Percentiles rank a stretch among this genome's conserved stretches.
Conservation (phyloP, 805 yeast genomes). For the Wickerhamomyces chaumierensis region DNA sequence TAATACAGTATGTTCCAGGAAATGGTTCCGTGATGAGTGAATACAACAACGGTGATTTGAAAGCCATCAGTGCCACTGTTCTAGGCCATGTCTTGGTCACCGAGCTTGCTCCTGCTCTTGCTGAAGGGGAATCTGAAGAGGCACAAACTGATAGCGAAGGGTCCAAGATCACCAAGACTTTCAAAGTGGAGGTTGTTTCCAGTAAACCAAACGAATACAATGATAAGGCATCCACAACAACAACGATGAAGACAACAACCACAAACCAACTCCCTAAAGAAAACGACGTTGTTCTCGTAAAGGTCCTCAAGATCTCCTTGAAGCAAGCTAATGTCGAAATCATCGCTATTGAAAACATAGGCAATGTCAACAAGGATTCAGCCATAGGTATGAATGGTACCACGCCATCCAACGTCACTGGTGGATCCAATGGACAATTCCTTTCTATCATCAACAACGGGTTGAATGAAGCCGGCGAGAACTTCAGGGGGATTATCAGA, state of each 20-base stretch:
- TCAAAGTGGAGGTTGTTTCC: constrained; percentile 20
- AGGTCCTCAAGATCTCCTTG: constrained; percentile 53
- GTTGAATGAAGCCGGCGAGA: constrained; percentile 75
- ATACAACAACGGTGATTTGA: constrained; percentile 26
- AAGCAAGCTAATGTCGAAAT: constrained; percentile 77
- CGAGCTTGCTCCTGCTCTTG: too few relatives aligned
- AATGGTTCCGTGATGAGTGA: constrained; percentile 47
- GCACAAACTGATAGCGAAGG: constrained; percentile 4
- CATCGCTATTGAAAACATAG: constrained; percentile 51
- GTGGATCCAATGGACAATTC: constrained; percentile 42
- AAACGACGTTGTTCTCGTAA: constrained; percentile 71
- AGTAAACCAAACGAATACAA: constrained; percentile 7
- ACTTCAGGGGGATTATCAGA: constrained; percentile 77
- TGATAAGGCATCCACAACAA: constrained; percentile 10
- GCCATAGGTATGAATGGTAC: constrained; percentile 55
- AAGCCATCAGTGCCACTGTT: constrained; percentile 44
- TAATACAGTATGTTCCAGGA: constrained; percentile 46
- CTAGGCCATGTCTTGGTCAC: constrained; percentile 41
- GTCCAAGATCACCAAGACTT: constrained; percentile 8
- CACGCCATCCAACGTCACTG: constrained; percentile 31
- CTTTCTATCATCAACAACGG: constrained; percentile 28
- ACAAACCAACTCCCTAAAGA: constrained; percentile 63
- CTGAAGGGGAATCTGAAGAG: constrained; percentile 9
- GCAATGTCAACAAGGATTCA: constrained; percentile 44
- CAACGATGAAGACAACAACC: constrained; percentile 15